Conservation (phyloP, 75 land plant species). For the Picea glauca region DNA sequence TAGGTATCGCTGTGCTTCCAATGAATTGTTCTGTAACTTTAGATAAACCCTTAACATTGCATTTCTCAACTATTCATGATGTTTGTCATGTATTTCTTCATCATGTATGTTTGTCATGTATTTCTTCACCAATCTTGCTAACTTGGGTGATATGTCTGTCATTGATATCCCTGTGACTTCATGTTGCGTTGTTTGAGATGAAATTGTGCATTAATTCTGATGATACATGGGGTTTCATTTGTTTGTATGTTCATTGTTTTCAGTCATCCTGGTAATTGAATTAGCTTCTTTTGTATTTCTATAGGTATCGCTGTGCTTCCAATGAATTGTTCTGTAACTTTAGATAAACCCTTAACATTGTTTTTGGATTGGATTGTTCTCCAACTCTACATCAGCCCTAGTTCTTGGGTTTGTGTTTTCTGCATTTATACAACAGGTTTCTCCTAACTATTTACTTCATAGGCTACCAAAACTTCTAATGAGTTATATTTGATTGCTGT, state of each 20-base stretch:
- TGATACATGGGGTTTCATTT: not conserved
- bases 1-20: not conserved
- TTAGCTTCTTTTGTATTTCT: not conserved
- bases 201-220: not conserved
- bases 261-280: too few species aligned
- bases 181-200: not conserved
- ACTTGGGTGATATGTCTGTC: not conserved
- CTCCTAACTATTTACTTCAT: too few species aligned
- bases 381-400: too few species aligned
- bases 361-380: not conserved
- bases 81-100: too few species aligned
- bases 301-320: not conserved
- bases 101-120: too few species aligned
- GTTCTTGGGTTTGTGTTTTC: too few species aligned
- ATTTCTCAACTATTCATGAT: too few species aligned
- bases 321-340: too few species aligned
- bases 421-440: too few species aligned
- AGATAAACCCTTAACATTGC: not conserved
- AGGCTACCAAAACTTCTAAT: not conserved
- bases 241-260: not conserved
- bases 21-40: too few species aligned
- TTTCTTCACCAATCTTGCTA: too few species aligned
- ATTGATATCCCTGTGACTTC: not conserved
- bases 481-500: not conserved
- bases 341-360: not conserved